Conservation (phyloP, 805 yeast species). For the Candida coleopterorum region DNA sequence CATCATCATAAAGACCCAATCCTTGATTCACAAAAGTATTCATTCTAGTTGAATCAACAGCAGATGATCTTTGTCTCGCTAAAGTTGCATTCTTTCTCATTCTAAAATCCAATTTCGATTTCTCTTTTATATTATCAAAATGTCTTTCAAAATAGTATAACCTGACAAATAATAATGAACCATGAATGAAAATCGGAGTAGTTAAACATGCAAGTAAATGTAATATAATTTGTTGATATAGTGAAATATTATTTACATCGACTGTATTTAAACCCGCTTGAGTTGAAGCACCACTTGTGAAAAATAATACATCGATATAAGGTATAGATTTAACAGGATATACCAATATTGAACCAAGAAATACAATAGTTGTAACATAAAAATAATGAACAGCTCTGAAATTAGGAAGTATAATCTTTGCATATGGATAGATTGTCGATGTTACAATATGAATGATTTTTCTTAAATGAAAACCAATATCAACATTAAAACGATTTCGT, state of each 20-base stretch:
- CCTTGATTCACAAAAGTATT: constrained; percentile 24
- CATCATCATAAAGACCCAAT: constrained; percentile 20
- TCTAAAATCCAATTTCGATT: constrained; percentile 72
- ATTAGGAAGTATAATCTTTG: constrained; percentile 43
- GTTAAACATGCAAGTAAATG: constrained; percentile 61
- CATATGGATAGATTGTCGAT: constrained; percentile 36
- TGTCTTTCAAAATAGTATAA: constrained; percentile 85
- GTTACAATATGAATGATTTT: constrained; percentile 32
- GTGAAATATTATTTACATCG: constrained; percentile 53
- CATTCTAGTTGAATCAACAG: constrained; percentile 23
- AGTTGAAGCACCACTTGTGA: constrained; percentile 73
- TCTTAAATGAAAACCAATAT: constrained; percentile 19
- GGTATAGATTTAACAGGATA: constrained; percentile 64
- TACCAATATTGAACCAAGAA: constrained; percentile 69
- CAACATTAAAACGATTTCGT: constrained; percentile 8
- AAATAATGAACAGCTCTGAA: constrained; percentile 66
- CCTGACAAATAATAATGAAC: constrained; percentile 69
- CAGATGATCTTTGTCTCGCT: constrained; percentile 30
- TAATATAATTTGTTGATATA: constrained; percentile 78
- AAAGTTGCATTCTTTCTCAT: constrained; percentile 79
- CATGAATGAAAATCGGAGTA: constrained; percentile 87
- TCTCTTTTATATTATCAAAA: constrained; percentile 74
- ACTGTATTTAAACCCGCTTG: constrained; percentile 91
- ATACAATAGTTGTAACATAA: constrained; percentile 55
- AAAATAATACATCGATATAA: constrained; percentile 78